Evolutionary conservation across 345 rosid genomes (phyloP).

Genomic region (Heritiera littoralis): DNA sequence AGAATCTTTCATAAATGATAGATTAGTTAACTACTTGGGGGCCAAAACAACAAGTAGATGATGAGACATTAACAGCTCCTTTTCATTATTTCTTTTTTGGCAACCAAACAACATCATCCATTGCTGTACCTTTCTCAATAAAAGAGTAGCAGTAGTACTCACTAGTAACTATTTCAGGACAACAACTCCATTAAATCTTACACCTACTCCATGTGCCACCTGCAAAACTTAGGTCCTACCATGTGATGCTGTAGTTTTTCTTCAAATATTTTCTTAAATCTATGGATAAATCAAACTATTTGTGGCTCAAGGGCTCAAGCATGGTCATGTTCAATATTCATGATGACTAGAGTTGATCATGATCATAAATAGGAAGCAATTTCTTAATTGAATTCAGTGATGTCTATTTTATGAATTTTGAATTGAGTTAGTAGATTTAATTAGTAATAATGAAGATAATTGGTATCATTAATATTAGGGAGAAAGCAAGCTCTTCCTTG

Average conservation of each 20-base stretch:
- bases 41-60: not conserved
- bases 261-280: not conserved
- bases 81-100: not conserved
- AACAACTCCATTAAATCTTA: not conserved
- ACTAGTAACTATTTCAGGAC: not conserved
- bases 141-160: not conserved
- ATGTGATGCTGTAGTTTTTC: not conserved
- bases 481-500: not conserved
- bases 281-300: not conserved
- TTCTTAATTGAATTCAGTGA: not conserved
- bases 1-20: no score
- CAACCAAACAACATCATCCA: not conserved
- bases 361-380: no score
- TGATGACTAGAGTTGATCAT: no score
- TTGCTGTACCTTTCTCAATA: not conserved
- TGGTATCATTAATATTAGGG: not conserved
- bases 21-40: no score
- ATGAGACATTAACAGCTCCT: not conserved
- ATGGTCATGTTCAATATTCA: not conserved
- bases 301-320: not conserved
- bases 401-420: no score
- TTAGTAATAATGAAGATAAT: not conserved
- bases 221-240: constrained; percentile 6
- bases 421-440: not conserved
- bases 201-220: constrained; percentile 4